A percentile compares a stretch with the other conserved stretches of the same genome.
Evolutionary conservation across 2,329 filamentous ascomycete genomes (phyloP).

Genomic region (Fusarium heterosporum): DNA sequence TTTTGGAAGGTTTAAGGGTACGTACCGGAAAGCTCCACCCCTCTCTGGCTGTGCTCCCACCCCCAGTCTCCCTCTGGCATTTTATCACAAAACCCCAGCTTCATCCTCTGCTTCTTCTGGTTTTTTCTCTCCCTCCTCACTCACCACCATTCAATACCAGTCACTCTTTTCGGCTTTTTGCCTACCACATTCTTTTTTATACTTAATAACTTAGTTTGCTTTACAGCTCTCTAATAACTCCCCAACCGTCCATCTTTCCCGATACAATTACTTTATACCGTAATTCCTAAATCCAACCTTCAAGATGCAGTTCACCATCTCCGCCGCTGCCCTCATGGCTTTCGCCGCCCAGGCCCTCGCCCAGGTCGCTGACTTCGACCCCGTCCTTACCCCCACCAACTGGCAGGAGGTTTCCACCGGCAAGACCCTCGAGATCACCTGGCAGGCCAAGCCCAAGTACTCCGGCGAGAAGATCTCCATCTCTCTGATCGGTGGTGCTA

Average conservation of each 20-base stretch:
- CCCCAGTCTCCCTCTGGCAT: slow-evolving; percentile 41
- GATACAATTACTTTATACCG: slow-evolving; percentile 34
- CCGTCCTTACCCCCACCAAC: slow-evolving; percentile 61
- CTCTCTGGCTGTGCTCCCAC: slow-evolving; percentile 12
- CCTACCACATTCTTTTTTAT: slow-evolving; percentile 51
- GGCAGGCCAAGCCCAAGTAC: slow-evolving; percentile 59
- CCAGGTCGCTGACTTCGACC: slow-evolving; percentile 68
- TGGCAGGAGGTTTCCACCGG: slow-evolving; percentile 62
- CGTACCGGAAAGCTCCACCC: slow-evolving; percentile 31
- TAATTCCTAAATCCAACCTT: slow-evolving; percentile 43
- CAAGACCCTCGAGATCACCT: slow-evolving; percentile 62
- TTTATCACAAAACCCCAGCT: slow-evolving; percentile 42
- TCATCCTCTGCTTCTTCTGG: slow-evolving; percentile 28
- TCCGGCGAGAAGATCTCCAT: slow-evolving; percentile 62
- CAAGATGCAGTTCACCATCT: slow-evolving; percentile 67
- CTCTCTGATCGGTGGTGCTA: slow-evolving; percentile 65
- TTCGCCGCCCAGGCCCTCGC: slow-evolving; percentile 63
- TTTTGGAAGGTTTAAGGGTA: slow-evolving; percentile 2
- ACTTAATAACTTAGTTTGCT: slow-evolving; percentile 36
- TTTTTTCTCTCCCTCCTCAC: slow-evolving; percentile 37
- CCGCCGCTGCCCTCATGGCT: slow-evolving; percentile 63
- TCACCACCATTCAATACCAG: slow-evolving; percentile 46
- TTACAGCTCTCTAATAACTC: slow-evolving; percentile 28
- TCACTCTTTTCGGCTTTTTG: slow-evolving; percentile 50
- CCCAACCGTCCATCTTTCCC: slow-evolving; percentile 33